Base-by-base conservation (phyloP, 805 yeast species). In the Cyberlindnera galapagoensis region DNA sequence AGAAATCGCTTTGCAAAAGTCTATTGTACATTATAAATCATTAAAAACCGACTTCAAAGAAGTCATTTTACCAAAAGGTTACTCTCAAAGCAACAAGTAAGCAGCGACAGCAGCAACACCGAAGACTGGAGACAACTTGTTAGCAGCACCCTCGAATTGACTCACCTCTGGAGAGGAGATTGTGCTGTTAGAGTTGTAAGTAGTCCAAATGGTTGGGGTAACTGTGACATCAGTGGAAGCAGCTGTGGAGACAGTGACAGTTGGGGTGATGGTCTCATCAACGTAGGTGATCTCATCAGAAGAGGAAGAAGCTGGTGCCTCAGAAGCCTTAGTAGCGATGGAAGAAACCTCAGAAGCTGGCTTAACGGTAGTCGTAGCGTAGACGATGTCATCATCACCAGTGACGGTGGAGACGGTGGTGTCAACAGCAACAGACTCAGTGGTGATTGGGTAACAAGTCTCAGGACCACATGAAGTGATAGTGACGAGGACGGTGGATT, bases 231-330 rank as follows among this genome's bases (percentile, higher is more conserved):
- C 48, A 21, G 72, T 67, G 21, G 71, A 63, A 43, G 69, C 64
- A 40, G 62, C 67, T 33, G 61, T 60, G 22, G 75, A 64, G 23
- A 39, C 26, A 9, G 51, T 42, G 17, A 59, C 44, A 20, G 67
- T 61, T 30, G 65, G 61, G 12, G 67, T 60, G 17, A 59, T 51
- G 31, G 57, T 55, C 19, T 43, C 53, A 18, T 49, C 52, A 28
- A 70, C 67, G 34, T 69, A 64, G 40, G 68, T 47, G 42, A 47
- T 35, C 34, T 43, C 46, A n/a, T 40, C 65, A 38, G 65, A 67
- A 33, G 65, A 61, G 35, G 69, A 61, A 30, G 58, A 65, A 34
- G 65, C 18, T 5, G 40, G 11, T 19, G 25, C 19, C 22, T 26
- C 15, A 10, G 36, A 18, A 15, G 34, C 10, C 5, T 35, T 11